These are phyloP conservation scores for Aplosporella prunicola DNA, from an alignment of 2,329 filamentous ascomycete species.

Conservation along the genomic window DNA sequence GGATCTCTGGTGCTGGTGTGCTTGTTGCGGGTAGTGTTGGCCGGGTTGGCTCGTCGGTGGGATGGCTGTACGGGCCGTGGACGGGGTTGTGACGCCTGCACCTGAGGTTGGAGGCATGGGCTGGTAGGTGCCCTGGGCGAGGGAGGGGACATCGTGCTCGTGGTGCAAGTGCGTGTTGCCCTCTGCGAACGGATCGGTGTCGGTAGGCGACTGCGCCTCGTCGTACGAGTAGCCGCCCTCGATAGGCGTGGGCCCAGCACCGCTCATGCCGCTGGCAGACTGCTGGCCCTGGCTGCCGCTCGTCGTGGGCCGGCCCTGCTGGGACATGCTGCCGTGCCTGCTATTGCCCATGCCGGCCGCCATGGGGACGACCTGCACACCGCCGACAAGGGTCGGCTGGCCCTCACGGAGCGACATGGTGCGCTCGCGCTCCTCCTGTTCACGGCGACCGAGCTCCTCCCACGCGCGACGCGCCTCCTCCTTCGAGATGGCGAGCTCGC, in stretches of 20 bases:
- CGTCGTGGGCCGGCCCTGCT: constrained; percentile 20
- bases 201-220: constrained; percentile 43
- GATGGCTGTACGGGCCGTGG: background rate
- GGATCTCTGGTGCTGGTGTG: no score
- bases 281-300: constrained; percentile 6
- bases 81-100: constrained; percentile 6
- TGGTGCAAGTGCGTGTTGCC: constrained; percentile 15
- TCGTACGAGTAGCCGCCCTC: constrained; percentile 41
- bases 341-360: constrained; percentile 58
- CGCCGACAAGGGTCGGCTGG: constrained; percentile 79
- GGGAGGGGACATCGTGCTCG: constrained; percentile 23
- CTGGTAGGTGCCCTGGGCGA: constrained; percentile 21
- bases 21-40: no score
- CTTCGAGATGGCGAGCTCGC: constrained; percentile 88
- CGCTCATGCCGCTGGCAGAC: background rate
- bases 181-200: constrained; percentile 55
- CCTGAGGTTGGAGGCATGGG: constrained; percentile 18
- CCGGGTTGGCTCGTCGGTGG: background rate
- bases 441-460: constrained; percentile 89
- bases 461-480: constrained; percentile 91
- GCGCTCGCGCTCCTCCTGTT: constrained; percentile 85
- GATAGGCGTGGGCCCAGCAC: constrained; percentile 20
- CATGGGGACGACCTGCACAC: constrained; percentile 94
- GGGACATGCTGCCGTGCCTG: constrained; percentile 41
- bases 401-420: constrained; percentile 79